Evolutionary conservation across 805 yeast genomes (phyloP).

Genomic region (Ogataea trehalophila): DNA sequence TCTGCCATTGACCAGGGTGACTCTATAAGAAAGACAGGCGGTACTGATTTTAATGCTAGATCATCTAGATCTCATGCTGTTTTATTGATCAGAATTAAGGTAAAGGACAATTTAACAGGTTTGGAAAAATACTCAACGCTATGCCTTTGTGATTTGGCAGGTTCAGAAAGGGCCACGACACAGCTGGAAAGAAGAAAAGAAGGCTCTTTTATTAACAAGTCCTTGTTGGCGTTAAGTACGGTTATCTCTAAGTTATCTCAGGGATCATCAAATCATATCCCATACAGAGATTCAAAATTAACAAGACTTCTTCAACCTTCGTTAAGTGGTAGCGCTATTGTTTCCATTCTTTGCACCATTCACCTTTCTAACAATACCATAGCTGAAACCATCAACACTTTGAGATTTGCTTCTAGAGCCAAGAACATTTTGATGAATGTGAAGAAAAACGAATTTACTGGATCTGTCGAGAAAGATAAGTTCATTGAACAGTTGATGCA

Average conservation of each 20-base stretch:
- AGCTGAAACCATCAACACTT: slow-evolving; percentile 81
- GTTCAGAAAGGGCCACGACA: slow-evolving; percentile 84
- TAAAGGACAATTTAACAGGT: slow-evolving; percentile 37
- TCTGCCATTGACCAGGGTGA: slow-evolving; percentile 65
- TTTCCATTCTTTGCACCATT: slow-evolving; percentile 82
- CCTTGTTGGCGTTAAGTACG: slow-evolving; percentile 82
- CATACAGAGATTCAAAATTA: slow-evolving; percentile 89
- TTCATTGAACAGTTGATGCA: slow-evolving; percentile 51
- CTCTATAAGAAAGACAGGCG: slow-evolving; percentile 68
- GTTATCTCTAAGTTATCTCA: slow-evolving; percentile 74
- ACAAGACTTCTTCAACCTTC: slow-evolving; percentile 92
- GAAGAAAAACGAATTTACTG: slow-evolving; percentile 41
- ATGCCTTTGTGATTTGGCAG: slow-evolving; percentile 92
- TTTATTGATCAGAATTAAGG: slow-evolving; percentile 57
- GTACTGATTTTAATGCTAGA: slow-evolving; percentile 83
- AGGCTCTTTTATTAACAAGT: slow-evolving; percentile 89
- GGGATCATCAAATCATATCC: slow-evolving; percentile 53
- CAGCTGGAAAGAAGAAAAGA: slow-evolving; percentile 82
- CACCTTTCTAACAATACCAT: slow-evolving; percentile 55
- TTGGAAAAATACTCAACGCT: slow-evolving; percentile 50
- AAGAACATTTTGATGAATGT: slow-evolving; percentile 76
- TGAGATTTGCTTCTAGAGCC: slow-evolving; percentile 91
- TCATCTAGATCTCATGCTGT: slow-evolving; percentile 93
- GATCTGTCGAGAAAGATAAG: slow-evolving; percentile 38
- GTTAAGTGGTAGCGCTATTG: slow-evolving; percentile 78